Base-by-base conservation (phyloP, 306 rosid genomes). In the Gynostemma pentaphyllum region DNA sequence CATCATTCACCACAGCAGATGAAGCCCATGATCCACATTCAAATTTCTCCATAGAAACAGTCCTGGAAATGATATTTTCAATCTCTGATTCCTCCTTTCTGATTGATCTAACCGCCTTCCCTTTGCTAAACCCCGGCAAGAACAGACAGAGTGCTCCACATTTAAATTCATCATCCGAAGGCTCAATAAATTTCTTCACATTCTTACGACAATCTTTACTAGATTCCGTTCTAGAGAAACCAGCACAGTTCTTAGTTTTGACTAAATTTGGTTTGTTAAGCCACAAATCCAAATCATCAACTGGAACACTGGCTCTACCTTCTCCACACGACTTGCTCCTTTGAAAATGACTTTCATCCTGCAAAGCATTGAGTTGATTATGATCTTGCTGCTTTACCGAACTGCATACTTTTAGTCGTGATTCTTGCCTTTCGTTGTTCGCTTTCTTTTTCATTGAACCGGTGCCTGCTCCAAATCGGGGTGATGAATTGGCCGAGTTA, bases 21-120 rank as follows among this genome's bases (percentile, higher is more conserved):
- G 95, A 81, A 61, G 98, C 89, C 98, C 98, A 92, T 0, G 96
- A 92, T 1, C 95, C 98, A 22, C 98, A 92, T 62, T 92, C 98
- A 66, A 92, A 92, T 29, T 82, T 85, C 67, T 92, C 96, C 72
- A 92, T 14, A 2, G 96, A 92, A 37, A 86, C 90, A 14, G 86
- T 82, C 36, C 95, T 76, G 0, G 95, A 84, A 21, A 85, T 79
- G 51, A 50, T 75, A 45, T 51, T 57, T 34, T 60, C 74, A 5
- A 22, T 68, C 13, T 65, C 54, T n/a, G 67, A 13, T 52, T 39
- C 81, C 61, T 56, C 74, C 63, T 63, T 83, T 75, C 69, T 77
- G 5, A 62, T 41, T 29, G 82, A 23, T 69, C 81, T 74, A 28
- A 79, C 68, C 8, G 69, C 66, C 69, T 86, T 92, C 37, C 73